phyloP scores from a whole-genome alignment of 352 stramenopile species.

The Phytophthora sp. region DNA sequence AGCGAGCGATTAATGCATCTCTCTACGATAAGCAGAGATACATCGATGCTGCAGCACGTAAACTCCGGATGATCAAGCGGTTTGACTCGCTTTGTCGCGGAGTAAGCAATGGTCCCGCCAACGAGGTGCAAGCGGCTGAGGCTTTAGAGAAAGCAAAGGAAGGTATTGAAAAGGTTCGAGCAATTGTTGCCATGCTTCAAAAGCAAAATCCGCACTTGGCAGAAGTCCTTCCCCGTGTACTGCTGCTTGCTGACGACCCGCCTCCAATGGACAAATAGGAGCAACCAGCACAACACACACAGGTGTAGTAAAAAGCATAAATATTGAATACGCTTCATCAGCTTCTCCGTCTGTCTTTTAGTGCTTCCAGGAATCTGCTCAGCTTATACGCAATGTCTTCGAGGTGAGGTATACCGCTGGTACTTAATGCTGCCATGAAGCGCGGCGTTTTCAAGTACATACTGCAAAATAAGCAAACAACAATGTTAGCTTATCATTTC shows the following conservation, averaged over 20 bases:
- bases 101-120: conserved; percentile 36
- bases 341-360: conserved; percentile 21
- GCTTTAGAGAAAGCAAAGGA: conserved; percentile 59
- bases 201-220: conserved; percentile 77
- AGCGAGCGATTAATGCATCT: conserved; percentile 84
- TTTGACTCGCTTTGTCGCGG: conserved; percentile 68
- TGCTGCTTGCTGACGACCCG: conserved; percentile 80
- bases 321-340: neutral
- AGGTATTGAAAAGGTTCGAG: conserved; percentile 56
- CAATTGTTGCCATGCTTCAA: conserved; percentile 65
- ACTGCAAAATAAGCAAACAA: conserved; percentile 25
- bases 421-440: conserved; percentile 29
- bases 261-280: conserved; percentile 30
- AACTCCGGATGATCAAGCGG: conserved; percentile 73
- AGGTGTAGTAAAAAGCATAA: neutral
- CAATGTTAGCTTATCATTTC: conserved; percentile 3
- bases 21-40: conserved; percentile 93
- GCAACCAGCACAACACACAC: neutral
- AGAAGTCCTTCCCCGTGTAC: conserved; percentile 85
- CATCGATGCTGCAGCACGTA: conserved; percentile 73
- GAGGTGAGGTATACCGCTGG: conserved; percentile 33
- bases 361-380: conserved; percentile 35
- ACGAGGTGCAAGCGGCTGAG: conserved; percentile 57
- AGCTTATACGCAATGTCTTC: conserved; percentile 35
- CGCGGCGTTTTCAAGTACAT: conserved; percentile 52